Percentiles rank a stretch among this genome's conserved stretches.
These are phyloP conservation scores for Trichoderma atroviride DNA, from an alignment of 2,329 filamentous ascomycete genomes.

Conservation along the genomic window DNA sequence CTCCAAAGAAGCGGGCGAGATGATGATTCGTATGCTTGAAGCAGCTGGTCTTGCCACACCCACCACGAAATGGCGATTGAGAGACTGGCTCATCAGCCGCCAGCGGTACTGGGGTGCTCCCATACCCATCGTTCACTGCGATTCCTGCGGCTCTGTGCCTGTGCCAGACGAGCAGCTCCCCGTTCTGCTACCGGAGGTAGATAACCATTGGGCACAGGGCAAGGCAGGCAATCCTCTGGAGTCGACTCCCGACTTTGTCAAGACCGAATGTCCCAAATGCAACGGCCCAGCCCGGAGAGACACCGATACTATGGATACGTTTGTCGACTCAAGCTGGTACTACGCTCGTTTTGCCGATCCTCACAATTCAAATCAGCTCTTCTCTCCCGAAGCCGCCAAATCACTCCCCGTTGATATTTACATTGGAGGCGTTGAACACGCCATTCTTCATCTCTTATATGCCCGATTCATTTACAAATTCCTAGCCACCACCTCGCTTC, in stretches of 20 bases:
- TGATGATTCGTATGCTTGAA: slow-evolving; percentile 61
- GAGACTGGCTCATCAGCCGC: slow-evolving; percentile 91
- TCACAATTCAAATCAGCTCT: slow-evolving; percentile 61
- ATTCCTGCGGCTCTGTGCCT: slow-evolving; percentile 73
- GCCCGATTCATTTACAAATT: slow-evolving; percentile 91
- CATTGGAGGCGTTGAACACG: slow-evolving; percentile 86
- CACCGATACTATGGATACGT: slow-evolving; percentile 95
- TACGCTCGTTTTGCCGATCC: slow-evolving; percentile 79
- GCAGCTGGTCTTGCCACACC: slow-evolving; percentile 60
- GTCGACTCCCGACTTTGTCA: slow-evolving; percentile 70
- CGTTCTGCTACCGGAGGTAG: slow-evolving; percentile 70
- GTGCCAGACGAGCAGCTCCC: slow-evolving; percentile 78
- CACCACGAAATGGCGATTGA: slow-evolving; percentile 76
- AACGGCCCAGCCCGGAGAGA: slow-evolving; percentile 72
- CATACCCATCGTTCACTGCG: slow-evolving; percentile 85
- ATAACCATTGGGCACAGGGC: slow-evolving; percentile 67
- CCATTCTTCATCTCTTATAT: slow-evolving; percentile 86
- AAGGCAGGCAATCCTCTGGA: slow-evolving; percentile 78
- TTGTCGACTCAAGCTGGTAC: slow-evolving; percentile 95
- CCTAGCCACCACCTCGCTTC: slow-evolving; percentile 60
- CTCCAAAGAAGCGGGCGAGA: slow-evolving; percentile 63
- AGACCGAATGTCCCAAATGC: slow-evolving; percentile 76
- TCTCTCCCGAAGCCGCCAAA: slow-evolving; percentile 62
- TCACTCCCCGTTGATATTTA: slow-evolving; percentile 82
- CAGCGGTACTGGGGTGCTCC: slow-evolving; percentile 91